These are phyloP conservation scores for Myxozyma lipomycoides DNA, from an alignment of 805 yeast species.

Conservation along the genomic window DNA sequence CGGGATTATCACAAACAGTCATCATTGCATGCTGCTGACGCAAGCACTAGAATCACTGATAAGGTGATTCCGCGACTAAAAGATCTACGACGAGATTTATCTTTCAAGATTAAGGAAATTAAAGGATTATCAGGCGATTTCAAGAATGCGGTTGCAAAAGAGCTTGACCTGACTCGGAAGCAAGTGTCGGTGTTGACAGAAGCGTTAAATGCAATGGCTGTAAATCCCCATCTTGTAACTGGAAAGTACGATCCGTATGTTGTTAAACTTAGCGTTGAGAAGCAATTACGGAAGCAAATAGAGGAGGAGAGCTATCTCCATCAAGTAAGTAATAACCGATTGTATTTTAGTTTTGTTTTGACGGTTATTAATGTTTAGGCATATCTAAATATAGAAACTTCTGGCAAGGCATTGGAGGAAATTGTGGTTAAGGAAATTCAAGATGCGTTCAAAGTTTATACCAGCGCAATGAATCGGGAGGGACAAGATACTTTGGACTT, in stretches of 20 bases:
- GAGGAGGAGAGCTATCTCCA: conserved; percentile 80
- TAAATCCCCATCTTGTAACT: conserved; percentile 42
- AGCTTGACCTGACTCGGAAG: conserved; percentile 41
- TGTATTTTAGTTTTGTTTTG: not conserved
- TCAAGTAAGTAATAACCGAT: conserved; percentile 35
- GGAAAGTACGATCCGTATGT: conserved; percentile 78
- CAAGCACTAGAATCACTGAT: conserved; percentile 57
- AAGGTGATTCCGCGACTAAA: conserved; percentile 58
- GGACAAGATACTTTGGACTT: conserved; percentile 66
- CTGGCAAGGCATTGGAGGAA: conserved; percentile 84
- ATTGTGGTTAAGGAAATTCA: conserved; percentile 86
- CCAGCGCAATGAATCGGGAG: conserved; percentile 36
- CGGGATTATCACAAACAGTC: conserved; percentile 53
- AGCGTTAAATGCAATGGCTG: conserved; percentile 45
- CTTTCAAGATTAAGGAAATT: conserved; percentile 83
- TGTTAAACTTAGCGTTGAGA: conserved; percentile 65
- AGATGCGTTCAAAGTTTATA: conserved; percentile 61
- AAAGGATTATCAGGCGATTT: conserved; percentile 79
- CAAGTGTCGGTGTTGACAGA: conserved; percentile 43
- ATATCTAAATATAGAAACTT: conserved; percentile 74
- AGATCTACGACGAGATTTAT: conserved; percentile 61
- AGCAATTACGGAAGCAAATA: conserved; percentile 71
- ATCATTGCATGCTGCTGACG: conserved; percentile 54
- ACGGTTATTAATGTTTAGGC: conserved; percentile 46
- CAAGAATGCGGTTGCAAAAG: conserved; percentile 67